phyloP scores from a whole-genome alignment of 1,284 basidiomycete species.

The Sporisorium iseilematis-ciliati region DNA sequence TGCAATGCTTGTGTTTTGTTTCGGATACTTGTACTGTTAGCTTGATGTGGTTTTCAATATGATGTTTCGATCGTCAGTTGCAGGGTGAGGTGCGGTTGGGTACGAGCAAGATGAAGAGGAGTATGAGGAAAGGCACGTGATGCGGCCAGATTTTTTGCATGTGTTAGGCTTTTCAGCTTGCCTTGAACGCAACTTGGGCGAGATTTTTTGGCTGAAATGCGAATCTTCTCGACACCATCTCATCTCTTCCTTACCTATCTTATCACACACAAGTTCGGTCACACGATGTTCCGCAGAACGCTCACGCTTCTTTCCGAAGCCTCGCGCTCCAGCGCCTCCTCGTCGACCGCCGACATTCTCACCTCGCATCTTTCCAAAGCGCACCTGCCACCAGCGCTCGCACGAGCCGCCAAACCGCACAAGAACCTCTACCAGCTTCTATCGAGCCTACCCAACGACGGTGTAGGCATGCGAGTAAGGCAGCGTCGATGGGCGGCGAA shows the following conservation, averaged over 20 bases:
- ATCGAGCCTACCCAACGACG: constrained; percentile 48
- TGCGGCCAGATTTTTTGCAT: not conserved
- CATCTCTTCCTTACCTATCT: not conserved
- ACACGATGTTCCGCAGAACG: constrained; percentile 34
- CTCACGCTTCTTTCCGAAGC: constrained; percentile 26
- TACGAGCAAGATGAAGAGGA: not conserved
- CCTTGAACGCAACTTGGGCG: not conserved
- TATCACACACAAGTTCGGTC: not conserved
- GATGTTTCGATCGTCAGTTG: too few species aligned
- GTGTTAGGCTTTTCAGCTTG: constrained; percentile 7
- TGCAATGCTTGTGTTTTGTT: not conserved
- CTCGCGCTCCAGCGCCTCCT: constrained; percentile 12
- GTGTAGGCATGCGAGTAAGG: constrained; percentile 42
- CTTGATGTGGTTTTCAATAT: not conserved
- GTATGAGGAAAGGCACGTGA: constrained; percentile 12
- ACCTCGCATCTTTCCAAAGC: constrained; percentile 35
- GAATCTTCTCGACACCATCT: constrained; percentile 34
- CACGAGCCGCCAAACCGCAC: constrained; percentile 26
- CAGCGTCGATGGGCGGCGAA: constrained; percentile 52
- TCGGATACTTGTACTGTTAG: constrained; percentile 15
- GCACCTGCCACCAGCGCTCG: constrained; percentile 35
- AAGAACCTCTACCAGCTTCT: constrained; percentile 58
- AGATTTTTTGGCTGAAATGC: constrained; percentile 4
- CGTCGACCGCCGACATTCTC: constrained; percentile 25
- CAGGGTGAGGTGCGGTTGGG: not conserved